Base-by-base conservation (phyloP, 371 early-diverging fungal genomes). In the Mortierella sp. region DNA sequence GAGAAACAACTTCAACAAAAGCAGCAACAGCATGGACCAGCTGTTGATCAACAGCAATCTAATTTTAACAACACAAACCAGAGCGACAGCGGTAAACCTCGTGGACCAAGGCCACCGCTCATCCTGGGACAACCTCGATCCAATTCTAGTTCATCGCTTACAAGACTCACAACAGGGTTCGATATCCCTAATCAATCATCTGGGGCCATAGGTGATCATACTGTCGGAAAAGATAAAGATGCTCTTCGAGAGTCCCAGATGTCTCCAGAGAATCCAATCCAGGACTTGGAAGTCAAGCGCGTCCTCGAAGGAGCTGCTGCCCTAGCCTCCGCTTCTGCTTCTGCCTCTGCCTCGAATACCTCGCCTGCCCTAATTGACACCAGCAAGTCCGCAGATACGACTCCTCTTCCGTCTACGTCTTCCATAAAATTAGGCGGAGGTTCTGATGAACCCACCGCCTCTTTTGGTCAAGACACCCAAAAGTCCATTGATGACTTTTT, bases 401-500 rank as follows among this genome's bases (percentile, higher is more conserved):
- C 78, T 20, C 78, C 78, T 10, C 35, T 77, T 5, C 78, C 78
- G 0, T 71, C 77, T 24, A 61, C 24, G 1, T 61, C 62, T 18
- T 39, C 62, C 16, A 10, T 40, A n/a, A 37, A 61, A 8, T 5
- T 18, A 10, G 47, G 30, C 37, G 67, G 62, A n/a, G 14, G 14
- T 9, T 57, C 30, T 35, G 39, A 24, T 22, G 73, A 72, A 18
- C 59, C 65, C 3, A 52, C 57, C 0, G 81, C 52, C 0, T 69
- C 76, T 14, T 81, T 81, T 43, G 76, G 81, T 35, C 72, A 75
- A 12, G 81, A 81, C 37, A 81, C 81, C 3, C 81, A 81, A 64
- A 75, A 66, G 64, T 81, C 81, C n/a, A 81, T 81, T 28, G 81
- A 81, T 26, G 75, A 81, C 45, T 81, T 81, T 66, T 81, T 81